Conservation (phyloP, 495 filamentous ascomycete species). For the Aspergillus saccharolyticus region DNA sequence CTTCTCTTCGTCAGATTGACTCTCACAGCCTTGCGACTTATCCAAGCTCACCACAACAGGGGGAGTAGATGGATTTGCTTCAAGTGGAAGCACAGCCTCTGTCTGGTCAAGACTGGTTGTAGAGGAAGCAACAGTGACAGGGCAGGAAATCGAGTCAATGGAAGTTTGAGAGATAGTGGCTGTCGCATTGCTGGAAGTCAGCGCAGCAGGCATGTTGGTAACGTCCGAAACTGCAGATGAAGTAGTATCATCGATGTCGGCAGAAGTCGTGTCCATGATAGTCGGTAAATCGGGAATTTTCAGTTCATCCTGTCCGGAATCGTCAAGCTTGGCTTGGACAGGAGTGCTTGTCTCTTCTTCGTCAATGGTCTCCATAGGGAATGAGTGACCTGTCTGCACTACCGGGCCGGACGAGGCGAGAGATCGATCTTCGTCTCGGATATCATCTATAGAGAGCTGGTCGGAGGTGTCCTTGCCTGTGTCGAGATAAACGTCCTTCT, state of each 20-base stretch:
- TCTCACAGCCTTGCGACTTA: background rate
- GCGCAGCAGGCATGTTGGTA: background rate
- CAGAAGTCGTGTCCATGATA: background rate
- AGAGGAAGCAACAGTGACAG: background rate
- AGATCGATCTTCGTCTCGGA: background rate
- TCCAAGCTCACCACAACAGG: background rate
- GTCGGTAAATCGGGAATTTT: background rate
- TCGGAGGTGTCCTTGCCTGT: background rate
- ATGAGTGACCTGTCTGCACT: conserved; percentile 3
- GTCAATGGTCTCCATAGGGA: conserved; percentile 25
- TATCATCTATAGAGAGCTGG: background rate
- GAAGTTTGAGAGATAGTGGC: background rate
- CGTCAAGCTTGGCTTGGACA: conserved; percentile 1
- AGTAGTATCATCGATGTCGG: background rate
- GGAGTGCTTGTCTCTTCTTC: conserved; percentile 21
- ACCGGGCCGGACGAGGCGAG: conserved; percentile 3
- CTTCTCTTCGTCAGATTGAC: background rate
- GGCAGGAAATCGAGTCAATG: background rate
- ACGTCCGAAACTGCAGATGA: background rate
- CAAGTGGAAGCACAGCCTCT: background rate
- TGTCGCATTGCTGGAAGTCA: background rate
- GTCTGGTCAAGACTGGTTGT: background rate
- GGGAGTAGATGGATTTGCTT: background rate
- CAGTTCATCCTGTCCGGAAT: background rate
- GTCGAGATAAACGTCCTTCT: conserved; percentile 6